Evolutionary conservation across 768 basidiomycete genomes (phyloP), one percentile per base, ranked within the genome.

Genomic region (Trametes punicea): DNA sequence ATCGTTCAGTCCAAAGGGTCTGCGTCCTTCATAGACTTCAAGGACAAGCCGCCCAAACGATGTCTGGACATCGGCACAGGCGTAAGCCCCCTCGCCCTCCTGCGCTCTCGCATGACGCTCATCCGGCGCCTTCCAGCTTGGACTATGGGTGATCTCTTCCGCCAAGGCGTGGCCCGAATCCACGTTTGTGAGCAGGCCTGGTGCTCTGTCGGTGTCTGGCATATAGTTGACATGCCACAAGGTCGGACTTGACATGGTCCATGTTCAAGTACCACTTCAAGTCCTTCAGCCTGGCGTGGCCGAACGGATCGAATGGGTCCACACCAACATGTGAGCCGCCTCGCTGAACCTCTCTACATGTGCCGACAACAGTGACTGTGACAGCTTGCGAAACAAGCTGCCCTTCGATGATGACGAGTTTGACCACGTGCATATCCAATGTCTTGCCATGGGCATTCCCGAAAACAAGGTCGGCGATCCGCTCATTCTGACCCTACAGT

Each of bases 401-500:
- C 89, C 89, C 0, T 91, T 90, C 65, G 87, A 90, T 15, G 89
- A 90, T 51, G 87, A 90, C 57, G 82, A 87, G 62, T 91, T 91
- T 58, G 89, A 91, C 68, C 82, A 87, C 67, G 82, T 91, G n/a
- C 90, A 86, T 62, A 80, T 90, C 16, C 52, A 61, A 16, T 44
- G 64, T 29, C 46, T 63, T 2, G 60, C 64, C 3, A 40, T 56
- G 16, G 87, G 81, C 15, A 81, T 90, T 27, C 87, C 87, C 6
- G 89, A 90, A 67, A 87, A 84, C 62, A 89, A 89, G 75, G 87
- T 82, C 48, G 15, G 61, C 38, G 36, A 4, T 41, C 41, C 1
- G 31, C 15, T 61, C 25, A 40, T 46, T 41, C 48, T 30, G 38
- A 30, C 34, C 25, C 36, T 25, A 27, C 34, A 26, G 36, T 46